These are phyloP conservation scores for Suillus decipiens DNA, from an alignment of 768 basidiomycete genomes.

Conservation along the genomic window DNA sequence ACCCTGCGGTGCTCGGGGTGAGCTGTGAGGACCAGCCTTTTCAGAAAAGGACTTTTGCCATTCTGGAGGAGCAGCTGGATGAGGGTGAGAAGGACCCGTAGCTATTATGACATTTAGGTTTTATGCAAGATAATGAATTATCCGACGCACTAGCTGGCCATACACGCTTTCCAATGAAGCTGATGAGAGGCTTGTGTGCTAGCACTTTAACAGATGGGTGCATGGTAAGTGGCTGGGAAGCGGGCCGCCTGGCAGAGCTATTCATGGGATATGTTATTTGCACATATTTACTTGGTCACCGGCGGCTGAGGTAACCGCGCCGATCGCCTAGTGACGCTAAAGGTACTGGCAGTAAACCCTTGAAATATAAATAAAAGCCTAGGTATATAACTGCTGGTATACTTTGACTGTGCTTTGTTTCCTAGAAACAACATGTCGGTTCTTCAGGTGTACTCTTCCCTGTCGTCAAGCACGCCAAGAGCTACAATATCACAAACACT, in stretches of 20 bases:
- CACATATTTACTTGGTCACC: constrained; percentile 16
- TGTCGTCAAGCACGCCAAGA: constrained; percentile 48
- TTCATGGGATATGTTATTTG: constrained; percentile 8
- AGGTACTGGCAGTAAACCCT: background rate
- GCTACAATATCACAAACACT: constrained; percentile 48
- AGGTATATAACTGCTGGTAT: background rate
- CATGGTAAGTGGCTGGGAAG: constrained; percentile 23
- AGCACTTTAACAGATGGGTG: constrained; percentile 37
- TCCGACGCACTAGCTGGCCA: constrained; percentile 46
- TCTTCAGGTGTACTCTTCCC: constrained; percentile 18
- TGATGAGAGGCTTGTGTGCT: constrained; percentile 60
- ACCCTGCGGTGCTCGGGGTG: constrained; percentile 5
- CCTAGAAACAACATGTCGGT: constrained; percentile 5
- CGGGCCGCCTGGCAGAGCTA: background rate
- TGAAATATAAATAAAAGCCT: background rate
- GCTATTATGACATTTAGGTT: constrained; percentile 29
- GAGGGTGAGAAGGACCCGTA: constrained; percentile 46
- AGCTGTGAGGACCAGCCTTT: constrained; percentile 29
- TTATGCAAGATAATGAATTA: background rate
- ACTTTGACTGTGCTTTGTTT: background rate
- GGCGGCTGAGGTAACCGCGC: background rate
- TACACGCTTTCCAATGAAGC: constrained; percentile 59
- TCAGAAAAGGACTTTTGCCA: constrained; percentile 50
- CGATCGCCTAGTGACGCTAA: constrained; percentile 3
- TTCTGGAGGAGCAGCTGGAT: constrained; percentile 70